Evolutionary conservation across 495 filamentous ascomycete genomes (phyloP).

Genomic region (Trichoderma reesei): DNA sequence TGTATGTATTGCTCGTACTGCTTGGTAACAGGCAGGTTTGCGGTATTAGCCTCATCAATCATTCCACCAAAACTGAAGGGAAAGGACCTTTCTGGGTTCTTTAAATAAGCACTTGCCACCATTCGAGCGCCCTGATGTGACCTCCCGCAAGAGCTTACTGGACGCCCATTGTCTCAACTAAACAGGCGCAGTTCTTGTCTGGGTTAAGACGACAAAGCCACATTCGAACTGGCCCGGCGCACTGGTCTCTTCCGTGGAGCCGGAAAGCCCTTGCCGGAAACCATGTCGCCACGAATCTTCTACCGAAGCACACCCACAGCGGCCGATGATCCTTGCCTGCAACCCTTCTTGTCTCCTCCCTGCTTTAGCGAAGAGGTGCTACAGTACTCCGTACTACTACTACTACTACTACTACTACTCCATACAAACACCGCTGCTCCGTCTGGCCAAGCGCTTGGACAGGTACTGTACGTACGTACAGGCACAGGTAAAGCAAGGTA

Average conservation of each 20-base stretch:
- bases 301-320: conserved; percentile 6
- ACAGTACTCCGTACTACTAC: background rate
- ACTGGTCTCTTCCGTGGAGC: conserved; percentile 6
- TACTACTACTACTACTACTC: too few relatives aligned
- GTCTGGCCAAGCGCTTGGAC: too few relatives aligned
- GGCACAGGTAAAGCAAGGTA: too few relatives aligned
- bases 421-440: too few relatives aligned
- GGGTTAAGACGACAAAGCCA: background rate
- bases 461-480: background rate
- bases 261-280: conserved; percentile 8
- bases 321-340: background rate
- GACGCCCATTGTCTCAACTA: background rate
- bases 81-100: too few relatives aligned
- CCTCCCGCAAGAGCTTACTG: background rate
- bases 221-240: background rate
- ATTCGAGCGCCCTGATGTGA: background rate
- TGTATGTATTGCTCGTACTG: too few relatives aligned
- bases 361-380: background rate
- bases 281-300: conserved; percentile 8
- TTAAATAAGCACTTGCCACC: too few relatives aligned
- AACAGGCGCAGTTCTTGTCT: background rate
- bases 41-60: too few relatives aligned
- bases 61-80: too few relatives aligned
- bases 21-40: too few relatives aligned
- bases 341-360: background rate